Base-by-base conservation (phyloP, 2,329 filamentous ascomycete species). In the Aspergillus piperis region DNA sequence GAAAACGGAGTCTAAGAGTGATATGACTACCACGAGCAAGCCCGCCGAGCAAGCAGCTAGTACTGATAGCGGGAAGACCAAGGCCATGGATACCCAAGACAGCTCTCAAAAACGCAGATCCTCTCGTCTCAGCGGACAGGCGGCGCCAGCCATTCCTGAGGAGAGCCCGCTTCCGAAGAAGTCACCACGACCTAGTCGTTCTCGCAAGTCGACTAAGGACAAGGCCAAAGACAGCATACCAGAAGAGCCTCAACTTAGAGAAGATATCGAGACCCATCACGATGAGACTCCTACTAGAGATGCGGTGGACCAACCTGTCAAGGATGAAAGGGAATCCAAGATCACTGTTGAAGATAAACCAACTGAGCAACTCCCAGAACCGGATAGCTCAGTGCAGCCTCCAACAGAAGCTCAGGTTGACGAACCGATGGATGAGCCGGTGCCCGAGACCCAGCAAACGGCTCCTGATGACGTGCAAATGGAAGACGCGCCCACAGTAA, bases 91-190 rank as follows among this genome's bases (percentile, higher is more conserved):
- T 1, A 54, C 51, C 2, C 61, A 66, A 19, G 67, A 65, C 17
- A 61, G 60, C 15, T 65, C 70, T 21, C 65, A 72, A 25, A 75
- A 74, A 60, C 64, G 71, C 38, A 71, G 72, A 52, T 76, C 75
- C 3, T 62, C 62, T 13, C 70, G 72, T 23, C 64, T 72, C 25
- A 70, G 70, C 10, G 68, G 68, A 8, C 61, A 69, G 27, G 51
- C 64, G 36, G 62, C 59, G 6, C 62, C 64, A 6, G 42, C 48
- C 15, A 47, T 60, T 7, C 30, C 61, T 4, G 64, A 64, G 25
- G 63, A 66, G 27, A 61, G 27, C 19, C 52, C 63, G 23, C 25
- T 55, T 13, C 54, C 61, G 13, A 59, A 57, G 32, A 68, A 64
- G 23, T 64, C 63, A 13, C 59, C 64, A 6, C 64, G 60, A 5